phyloP scores from a whole-genome alignment of 306 rosid genomes.

The Medicago lupulina region DNA sequence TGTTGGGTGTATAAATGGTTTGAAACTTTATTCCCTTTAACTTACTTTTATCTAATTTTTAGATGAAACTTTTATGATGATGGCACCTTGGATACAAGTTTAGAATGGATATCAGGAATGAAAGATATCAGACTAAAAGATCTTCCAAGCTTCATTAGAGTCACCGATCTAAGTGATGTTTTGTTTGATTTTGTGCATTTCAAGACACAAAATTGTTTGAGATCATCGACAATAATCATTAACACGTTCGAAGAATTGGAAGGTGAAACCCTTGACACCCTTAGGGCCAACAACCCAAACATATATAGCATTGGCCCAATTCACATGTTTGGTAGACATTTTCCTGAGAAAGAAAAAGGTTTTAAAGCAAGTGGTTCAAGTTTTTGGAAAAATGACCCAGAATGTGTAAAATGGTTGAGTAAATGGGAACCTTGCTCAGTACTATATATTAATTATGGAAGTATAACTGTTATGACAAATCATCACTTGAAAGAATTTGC shows the following conservation, averaged over 20 bases:
- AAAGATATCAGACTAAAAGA: slow-evolving; percentile 18
- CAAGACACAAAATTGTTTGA: background rate
- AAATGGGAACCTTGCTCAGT: slow-evolving; percentile 29
- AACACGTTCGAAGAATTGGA: slow-evolving; percentile 26
- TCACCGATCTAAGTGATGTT: background rate
- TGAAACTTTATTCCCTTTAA: background rate
- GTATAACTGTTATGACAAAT: slow-evolving; percentile 14
- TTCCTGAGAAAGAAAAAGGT: slow-evolving; percentile 27
- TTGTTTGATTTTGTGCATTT: background rate
- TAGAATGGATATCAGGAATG: slow-evolving; percentile 27
- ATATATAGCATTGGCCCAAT: slow-evolving; percentile 16
- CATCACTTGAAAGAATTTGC: slow-evolving; percentile 34
- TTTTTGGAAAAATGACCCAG: slow-evolving; percentile 28
- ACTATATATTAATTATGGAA: slow-evolving; percentile 39
- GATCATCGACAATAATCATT: slow-evolving; percentile 20
- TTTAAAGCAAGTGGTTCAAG: slow-evolving; percentile 32
- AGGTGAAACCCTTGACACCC: background rate
- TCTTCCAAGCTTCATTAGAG: slow-evolving; percentile 29
- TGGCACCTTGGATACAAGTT: slow-evolving; percentile 13
- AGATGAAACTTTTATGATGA: background rate
- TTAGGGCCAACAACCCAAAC: background rate
- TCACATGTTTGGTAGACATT: slow-evolving; percentile 32
- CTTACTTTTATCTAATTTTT: background rate
- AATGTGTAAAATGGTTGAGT: slow-evolving; percentile 31
- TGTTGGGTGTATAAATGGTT: too few species aligned